Percentiles rank a stretch among this genome's conserved stretches.
phyloP scores from a whole-genome alignment of 352 stramenopile species.

The Phytophthora nicotianae region DNA sequence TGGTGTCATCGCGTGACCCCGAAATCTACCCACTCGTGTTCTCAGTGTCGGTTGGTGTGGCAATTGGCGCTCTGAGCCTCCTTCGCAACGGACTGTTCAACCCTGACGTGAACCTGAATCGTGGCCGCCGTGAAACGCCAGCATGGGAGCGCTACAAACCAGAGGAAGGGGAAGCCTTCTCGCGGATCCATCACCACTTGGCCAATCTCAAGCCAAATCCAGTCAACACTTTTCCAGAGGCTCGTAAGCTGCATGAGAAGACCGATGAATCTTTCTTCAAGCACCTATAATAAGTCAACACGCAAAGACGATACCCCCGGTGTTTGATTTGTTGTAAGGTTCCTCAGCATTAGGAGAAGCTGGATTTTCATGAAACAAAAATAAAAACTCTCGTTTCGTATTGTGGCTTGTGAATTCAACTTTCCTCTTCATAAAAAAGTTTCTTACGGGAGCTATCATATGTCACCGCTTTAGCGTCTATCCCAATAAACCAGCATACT shows the following conservation, averaged over 20 bases:
- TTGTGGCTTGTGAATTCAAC: no score
- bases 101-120: conserved; percentile 38
- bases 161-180: conserved; percentile 32
- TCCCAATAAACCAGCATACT: no score
- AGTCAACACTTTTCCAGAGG: conserved; percentile 31
- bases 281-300: not conserved
- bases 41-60: conserved; percentile 28
- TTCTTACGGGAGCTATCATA: no score
- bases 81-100: conserved; percentile 30
- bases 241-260: conserved; percentile 17
- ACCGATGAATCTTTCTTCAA: no score
- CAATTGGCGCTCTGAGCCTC: conserved; percentile 29
- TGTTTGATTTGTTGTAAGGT: no score
- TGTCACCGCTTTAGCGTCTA: no score
- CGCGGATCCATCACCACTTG: conserved; percentile 31
- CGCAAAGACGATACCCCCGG: no score
- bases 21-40: conserved; percentile 42
- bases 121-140: conserved; percentile 34
- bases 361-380: no score
- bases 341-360: no score
- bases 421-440: no score
- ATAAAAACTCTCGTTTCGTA: no score
- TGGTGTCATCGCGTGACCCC: conserved; percentile 34
- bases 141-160: not conserved
- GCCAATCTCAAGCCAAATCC: conserved; percentile 40